Evolutionary conservation across 352 stramenopile genomes (phyloP).

Genomic region (Pythium myriotylum): DNA sequence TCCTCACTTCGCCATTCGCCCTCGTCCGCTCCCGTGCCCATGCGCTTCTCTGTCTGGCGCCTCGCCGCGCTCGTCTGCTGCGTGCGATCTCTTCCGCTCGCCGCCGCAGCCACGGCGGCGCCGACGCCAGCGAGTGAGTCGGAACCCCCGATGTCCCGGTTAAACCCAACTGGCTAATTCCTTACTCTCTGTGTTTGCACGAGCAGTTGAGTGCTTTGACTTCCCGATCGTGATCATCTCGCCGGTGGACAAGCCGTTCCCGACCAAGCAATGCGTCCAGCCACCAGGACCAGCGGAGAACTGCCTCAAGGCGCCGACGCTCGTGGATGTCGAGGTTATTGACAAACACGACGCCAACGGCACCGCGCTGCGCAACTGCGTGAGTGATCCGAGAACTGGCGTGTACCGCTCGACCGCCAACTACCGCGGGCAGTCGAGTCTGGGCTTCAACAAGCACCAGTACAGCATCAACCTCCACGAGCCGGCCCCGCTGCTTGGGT

Average conservation of each 20-base stretch:
- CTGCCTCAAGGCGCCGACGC: slow-evolving; percentile 64
- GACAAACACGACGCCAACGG: slow-evolving; percentile 46
- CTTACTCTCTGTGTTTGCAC: background rate
- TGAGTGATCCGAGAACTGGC: slow-evolving; percentile 40
- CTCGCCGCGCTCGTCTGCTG: slow-evolving; percentile 16
- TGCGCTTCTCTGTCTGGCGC: slow-evolving; percentile 15
- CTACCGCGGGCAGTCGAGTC: slow-evolving; percentile 77
- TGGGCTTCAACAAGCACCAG: slow-evolving; percentile 80
- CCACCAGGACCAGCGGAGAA: slow-evolving; percentile 55
- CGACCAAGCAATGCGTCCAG: slow-evolving; percentile 62
- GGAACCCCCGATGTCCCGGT: background rate
- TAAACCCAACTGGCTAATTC: background rate
- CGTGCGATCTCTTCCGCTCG: background rate
- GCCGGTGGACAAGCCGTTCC: slow-evolving; percentile 50
- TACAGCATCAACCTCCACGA: slow-evolving; percentile 66
- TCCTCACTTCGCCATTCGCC: slow-evolving; percentile 12
- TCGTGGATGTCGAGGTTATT: slow-evolving; percentile 56
- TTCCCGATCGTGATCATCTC: slow-evolving; percentile 70
- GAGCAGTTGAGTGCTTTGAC: slow-evolving; percentile 56
- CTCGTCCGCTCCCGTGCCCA: background rate
- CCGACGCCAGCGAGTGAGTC: slow-evolving; percentile 9
- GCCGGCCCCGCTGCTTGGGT: slow-evolving; percentile 45
- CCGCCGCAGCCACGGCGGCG: slow-evolving; percentile 8
- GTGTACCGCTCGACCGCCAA: slow-evolving; percentile 50
- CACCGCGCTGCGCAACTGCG: slow-evolving; percentile 44